phyloP scores from a whole-genome alignment of 352 stramenopile genomes.

The Phytophthora idaei region DNA sequence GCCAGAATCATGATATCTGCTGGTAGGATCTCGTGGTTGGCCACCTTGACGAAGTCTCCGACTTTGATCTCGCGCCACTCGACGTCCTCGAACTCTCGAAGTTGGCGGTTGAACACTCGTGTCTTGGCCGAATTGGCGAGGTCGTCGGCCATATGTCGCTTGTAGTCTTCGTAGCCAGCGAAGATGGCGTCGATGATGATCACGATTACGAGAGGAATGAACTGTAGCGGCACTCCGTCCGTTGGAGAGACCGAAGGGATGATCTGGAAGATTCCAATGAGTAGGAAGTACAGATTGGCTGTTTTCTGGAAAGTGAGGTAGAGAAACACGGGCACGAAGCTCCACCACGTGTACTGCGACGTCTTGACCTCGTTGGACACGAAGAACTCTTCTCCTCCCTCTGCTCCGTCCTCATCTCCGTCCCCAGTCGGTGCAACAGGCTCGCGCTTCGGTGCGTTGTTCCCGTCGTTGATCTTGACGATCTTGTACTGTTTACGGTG shows the following conservation, averaged over 20 bases:
- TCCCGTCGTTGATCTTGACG: constrained; percentile 73
- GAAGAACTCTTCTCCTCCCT: constrained; percentile 51
- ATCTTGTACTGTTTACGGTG: constrained; percentile 66
- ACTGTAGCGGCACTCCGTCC: constrained; percentile 81
- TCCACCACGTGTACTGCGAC: constrained; percentile 91
- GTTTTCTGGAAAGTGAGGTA: constrained; percentile 90
- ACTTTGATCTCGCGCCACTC: constrained; percentile 84
- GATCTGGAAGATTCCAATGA: constrained; percentile 90
- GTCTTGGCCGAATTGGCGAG: constrained; percentile 73
- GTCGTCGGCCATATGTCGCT: constrained; percentile 80
- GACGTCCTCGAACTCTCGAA: constrained; percentile 86
- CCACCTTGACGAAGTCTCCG: constrained; percentile 84
- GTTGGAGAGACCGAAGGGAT: constrained; percentile 85
- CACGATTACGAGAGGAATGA: constrained; percentile 81
- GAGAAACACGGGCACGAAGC: constrained; percentile 86
- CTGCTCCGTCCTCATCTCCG: constrained; percentile 9
- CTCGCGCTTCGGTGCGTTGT: constrained; percentile 34
- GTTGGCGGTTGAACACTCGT: constrained; percentile 72
- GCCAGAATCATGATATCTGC: constrained; percentile 84
- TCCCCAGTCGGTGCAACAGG: constrained; percentile 7
- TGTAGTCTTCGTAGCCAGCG: constrained; percentile 85
- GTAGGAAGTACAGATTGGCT: constrained; percentile 88
- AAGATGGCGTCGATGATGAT: constrained; percentile 87
- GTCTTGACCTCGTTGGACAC: constrained; percentile 85
- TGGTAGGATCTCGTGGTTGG: constrained; percentile 82